These are phyloP conservation scores for Orbilia blumenaviensis DNA, from an alignment of 2,329 filamentous ascomycete genomes.

Conservation along the genomic window DNA sequence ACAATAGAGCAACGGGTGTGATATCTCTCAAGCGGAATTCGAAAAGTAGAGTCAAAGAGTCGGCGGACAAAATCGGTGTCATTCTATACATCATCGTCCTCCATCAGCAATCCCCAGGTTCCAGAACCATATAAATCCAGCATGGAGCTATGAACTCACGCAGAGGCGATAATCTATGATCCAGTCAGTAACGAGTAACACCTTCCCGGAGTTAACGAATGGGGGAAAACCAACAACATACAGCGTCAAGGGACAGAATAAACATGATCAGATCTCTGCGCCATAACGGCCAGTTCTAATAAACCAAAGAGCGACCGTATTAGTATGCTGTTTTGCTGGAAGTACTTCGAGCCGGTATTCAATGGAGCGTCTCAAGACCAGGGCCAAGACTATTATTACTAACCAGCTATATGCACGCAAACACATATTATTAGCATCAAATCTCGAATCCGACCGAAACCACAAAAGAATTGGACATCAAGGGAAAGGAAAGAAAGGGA, in stretches of 20 bases:
- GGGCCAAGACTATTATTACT: conserved; percentile 13
- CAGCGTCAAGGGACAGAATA: conserved; percentile 77
- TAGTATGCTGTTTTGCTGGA: conserved; percentile 52
- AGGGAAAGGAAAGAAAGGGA: conserved; percentile 59
- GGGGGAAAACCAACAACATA: conserved; percentile 31
- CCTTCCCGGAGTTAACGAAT: background rate
- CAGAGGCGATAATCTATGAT: conserved; percentile 75
- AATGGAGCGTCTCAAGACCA: background rate
- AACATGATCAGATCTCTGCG: conserved; percentile 81
- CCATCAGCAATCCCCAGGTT: background rate
- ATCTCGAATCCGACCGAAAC: background rate
- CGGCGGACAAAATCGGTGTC: conserved; percentile 85
- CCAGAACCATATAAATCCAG: background rate
- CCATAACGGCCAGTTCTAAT: conserved; percentile 84
- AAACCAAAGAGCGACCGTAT: conserved; percentile 34
- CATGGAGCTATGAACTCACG: conserved; percentile 59
- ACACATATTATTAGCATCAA: conserved; percentile 7
- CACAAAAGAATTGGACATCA: background rate
- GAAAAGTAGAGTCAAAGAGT: conserved; percentile 79
- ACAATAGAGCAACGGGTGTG: conserved; percentile 46
- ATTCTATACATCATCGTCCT: conserved; percentile 63
- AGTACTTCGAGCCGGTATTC: background rate
- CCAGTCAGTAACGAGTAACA: conserved; percentile 1
- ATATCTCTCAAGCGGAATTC: conserved; percentile 66
- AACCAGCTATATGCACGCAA: conserved; percentile 4